These are phyloP conservation scores for Auriculariales sp. DNA, from an alignment of 768 basidiomycete species.

Conservation along the genomic window DNA sequence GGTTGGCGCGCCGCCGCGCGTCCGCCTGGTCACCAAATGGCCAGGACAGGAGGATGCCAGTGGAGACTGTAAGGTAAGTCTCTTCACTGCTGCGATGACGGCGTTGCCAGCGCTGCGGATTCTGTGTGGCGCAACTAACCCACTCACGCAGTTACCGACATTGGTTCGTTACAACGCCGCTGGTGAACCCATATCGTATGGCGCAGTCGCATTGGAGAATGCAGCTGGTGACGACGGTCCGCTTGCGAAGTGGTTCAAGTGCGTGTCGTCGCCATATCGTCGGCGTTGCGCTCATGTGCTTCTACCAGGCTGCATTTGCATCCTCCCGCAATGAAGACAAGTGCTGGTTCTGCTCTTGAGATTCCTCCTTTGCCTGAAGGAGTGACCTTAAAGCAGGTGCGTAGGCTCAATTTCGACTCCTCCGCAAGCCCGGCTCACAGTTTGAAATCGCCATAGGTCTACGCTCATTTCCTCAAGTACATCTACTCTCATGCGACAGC, in stretches of 20 bases:
- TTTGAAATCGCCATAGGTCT: background rate
- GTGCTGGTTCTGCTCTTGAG: background rate
- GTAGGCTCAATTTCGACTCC: background rate
- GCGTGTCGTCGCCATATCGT: background rate
- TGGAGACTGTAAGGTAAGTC: slow-evolving; percentile 2
- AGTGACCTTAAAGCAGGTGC: background rate
- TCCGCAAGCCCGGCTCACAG: background rate
- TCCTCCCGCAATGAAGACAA: slow-evolving; percentile 1
- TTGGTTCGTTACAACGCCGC: background rate
- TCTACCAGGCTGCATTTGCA: slow-evolving; percentile 2
- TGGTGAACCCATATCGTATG: background rate
- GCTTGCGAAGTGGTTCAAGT: slow-evolving; percentile 4
- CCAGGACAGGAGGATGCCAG: slow-evolving; percentile 5
- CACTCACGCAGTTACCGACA: slow-evolving; percentile 1
- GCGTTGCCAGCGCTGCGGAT: too few relatives aligned
- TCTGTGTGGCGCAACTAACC: background rate
- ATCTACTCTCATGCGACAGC: background rate
- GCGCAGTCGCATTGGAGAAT: slow-evolving; percentile 3
- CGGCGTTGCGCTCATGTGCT: background rate
- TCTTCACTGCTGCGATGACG: too few relatives aligned
- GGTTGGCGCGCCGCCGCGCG: background rate
- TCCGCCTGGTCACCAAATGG: slow-evolving; percentile 3
- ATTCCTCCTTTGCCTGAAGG: slow-evolving; percentile 1
- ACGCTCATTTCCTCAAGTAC: slow-evolving; percentile 2
- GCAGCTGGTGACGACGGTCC: background rate